These are phyloP conservation scores for Euphorbia pulcherrima DNA, from an alignment of 345 rosid genomes.

Conservation along the genomic window DNA sequence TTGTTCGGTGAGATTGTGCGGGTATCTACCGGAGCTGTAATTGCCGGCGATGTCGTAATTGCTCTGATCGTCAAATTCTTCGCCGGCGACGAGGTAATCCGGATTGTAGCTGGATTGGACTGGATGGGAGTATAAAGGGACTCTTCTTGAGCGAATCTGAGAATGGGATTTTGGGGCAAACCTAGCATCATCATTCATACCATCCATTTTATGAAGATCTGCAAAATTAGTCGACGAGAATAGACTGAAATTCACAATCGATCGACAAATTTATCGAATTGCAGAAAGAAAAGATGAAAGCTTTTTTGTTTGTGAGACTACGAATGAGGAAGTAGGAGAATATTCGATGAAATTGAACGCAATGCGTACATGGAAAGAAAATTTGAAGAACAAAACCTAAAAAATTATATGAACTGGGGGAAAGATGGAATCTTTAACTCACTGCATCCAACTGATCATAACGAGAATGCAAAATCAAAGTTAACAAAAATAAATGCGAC, in stretches of 20 bases:
- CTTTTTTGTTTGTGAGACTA: background rate
- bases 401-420: background rate
- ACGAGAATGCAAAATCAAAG: too few relatives aligned
- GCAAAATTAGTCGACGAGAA: background rate
- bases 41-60: constrained; percentile 6
- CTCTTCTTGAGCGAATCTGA: constrained; percentile 23
- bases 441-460: too few relatives aligned
- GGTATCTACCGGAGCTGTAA: constrained; percentile 12
- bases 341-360: background rate
- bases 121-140: constrained; percentile 23
- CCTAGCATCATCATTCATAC: constrained; percentile 26
- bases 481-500: too few relatives aligned
- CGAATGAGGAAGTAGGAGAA: background rate
- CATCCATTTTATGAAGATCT: constrained; percentile 20
- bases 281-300: background rate
- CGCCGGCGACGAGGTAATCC: constrained; percentile 24
- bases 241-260: background rate
- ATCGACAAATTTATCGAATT: background rate
- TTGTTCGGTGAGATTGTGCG: constrained; percentile 9
- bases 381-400: background rate
- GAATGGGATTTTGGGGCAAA: constrained; percentile 30
- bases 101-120: constrained; percentile 13
- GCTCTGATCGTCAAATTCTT: constrained; percentile 20
- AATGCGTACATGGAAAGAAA: background rate
- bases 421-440: background rate